Percentiles rank a stretch among this genome's conserved stretches.
Conservation (phyloP, 1,284 basidiomycete genomes). For the Marasmius oreades region DNA sequence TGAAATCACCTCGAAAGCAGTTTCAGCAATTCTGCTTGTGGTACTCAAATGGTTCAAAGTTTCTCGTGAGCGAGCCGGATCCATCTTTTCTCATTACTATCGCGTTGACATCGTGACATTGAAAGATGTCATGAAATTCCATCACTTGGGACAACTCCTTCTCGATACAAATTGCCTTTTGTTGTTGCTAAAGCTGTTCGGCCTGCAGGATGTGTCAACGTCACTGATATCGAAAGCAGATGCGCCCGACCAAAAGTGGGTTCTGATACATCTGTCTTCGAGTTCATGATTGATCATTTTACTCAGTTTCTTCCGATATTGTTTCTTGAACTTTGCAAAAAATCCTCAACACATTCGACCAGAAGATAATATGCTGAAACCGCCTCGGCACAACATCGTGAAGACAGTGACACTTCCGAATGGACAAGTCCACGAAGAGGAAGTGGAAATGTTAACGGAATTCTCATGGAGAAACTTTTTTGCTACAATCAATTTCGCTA, state of each 20-base stretch:
- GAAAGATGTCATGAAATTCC: slow-evolving; percentile 96
- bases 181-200: slow-evolving; percentile 97
- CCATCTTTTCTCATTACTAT: slow-evolving; percentile 1
- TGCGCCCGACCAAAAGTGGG: slow-evolving; percentile 81
- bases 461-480: slow-evolving; percentile 99
- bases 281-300: slow-evolving; percentile 11
- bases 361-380: slow-evolving; percentile 58
- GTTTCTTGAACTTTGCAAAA: slow-evolving; percentile 71
- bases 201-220: slow-evolving; percentile 85
- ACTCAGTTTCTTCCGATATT: slow-evolving; percentile 94
- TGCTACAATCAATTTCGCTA: slow-evolving; percentile 96
- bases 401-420: slow-evolving; percentile 60
- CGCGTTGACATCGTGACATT: slow-evolving; percentile 7
- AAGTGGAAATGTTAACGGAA: slow-evolving; percentile 87
- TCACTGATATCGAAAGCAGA: slow-evolving; percentile 89
- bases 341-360: slow-evolving; percentile 49
- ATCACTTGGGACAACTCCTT: slow-evolving; percentile 91
- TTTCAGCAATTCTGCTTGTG: slow-evolving; percentile 90
- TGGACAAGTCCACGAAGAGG: slow-evolving; percentile 74
- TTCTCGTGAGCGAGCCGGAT: slow-evolving; percentile 71
- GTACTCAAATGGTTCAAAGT: slow-evolving; percentile 98
- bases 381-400: slow-evolving; percentile 52
- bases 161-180: slow-evolving; percentile 95
- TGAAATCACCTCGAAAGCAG: slow-evolving; percentile 96
- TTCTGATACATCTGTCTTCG: slow-evolving; percentile 9